A percentile compares a stretch with the other conserved stretches of the same genome.
phyloP scores from a whole-genome alignment of 1,284 basidiomycete species.

The Erythrobasidium hasegawianum region DNA sequence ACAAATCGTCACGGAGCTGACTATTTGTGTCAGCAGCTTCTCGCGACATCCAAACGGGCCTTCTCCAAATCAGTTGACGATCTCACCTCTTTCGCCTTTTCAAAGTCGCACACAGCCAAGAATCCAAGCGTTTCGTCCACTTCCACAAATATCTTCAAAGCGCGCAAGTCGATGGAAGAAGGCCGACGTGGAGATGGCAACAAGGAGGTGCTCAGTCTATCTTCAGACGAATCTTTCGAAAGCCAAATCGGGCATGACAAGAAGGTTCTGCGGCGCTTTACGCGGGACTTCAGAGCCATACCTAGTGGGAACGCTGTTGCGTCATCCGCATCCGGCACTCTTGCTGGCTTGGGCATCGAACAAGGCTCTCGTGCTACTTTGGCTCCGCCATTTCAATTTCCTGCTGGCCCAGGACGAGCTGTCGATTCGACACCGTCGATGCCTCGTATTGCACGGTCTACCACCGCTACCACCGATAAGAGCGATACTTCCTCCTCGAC shows the following conservation, averaged over 20 bases:
- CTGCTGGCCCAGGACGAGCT: neutral
- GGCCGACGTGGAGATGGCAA: neutral
- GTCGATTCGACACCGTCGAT: neutral
- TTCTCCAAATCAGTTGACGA: slow-evolving; percentile 33
- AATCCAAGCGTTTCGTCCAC: too few relatives aligned
- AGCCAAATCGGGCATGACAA: neutral
- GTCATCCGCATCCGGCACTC: too few relatives aligned
- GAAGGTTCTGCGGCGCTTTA: too few relatives aligned
- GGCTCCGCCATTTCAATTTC: too few relatives aligned
- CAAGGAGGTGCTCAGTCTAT: neutral
- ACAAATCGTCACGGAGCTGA: too few relatives aligned
- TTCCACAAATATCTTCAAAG: slow-evolving; percentile 7
- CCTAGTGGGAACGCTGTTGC: too few relatives aligned
- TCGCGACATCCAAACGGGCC: slow-evolving; percentile 15
- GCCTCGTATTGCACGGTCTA: neutral
- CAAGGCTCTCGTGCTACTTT: too few relatives aligned
- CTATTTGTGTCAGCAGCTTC: too few relatives aligned
- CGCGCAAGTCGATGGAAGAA: slow-evolving; percentile 28
- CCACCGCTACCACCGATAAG: neutral
- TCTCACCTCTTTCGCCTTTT: slow-evolving; percentile 18
- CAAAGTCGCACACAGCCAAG: neutral
- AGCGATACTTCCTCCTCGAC: neutral
- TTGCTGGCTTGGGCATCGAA: too few relatives aligned
- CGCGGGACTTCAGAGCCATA: too few relatives aligned
- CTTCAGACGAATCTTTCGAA: neutral